Evolutionary conservation across 768 basidiomycete species (phyloP), one percentile per base, ranked within the genome.

Genomic region (Royoungia palumana): DNA sequence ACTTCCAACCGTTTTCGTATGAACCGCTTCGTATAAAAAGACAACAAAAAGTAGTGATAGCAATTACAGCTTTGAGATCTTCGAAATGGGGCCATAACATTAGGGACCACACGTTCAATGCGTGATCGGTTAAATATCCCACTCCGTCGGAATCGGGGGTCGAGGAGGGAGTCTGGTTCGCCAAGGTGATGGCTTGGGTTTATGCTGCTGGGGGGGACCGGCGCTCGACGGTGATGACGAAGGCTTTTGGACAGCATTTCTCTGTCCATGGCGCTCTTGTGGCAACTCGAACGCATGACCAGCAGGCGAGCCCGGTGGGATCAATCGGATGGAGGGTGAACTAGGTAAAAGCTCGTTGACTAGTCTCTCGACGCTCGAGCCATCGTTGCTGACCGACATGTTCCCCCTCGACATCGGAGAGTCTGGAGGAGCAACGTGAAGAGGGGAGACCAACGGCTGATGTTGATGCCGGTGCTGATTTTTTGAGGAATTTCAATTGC

Each of bases 81-180:
- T 30, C 13, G 32, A 32, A 32, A 32, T 16, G 6, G 14, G 16
- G 32, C 2, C 14, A 32, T 6, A 32, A 4, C 9, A 16, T 5
- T 6, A 16, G 30, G 6, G 11, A 32, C 32, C 16, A 14, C 14
- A 14, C 32, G 6, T 14, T 14, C 32, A 12, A 5, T 16, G 9
- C 32, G 6, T 5, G 5, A 17, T n/a, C 17, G 8, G 37, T 34
- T 36, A 65, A 13, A 52, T 14, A 22, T 68, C 66, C 65, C 65
- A 67, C 49, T 63, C n/a, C n/a, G n/a, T 67, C 22, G 65, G 65
- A 36, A 67, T 65, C 10, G 65, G 67, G 10, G 37, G 56, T 11
- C 67, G 62, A 47, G 64, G 64, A 17, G 65, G 66, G 19, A 68
- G 62, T 36, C 57, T 54, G 12, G 50, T 63, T 21, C 60, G 58